phyloP scores from a whole-genome alignment of 257 asterid genomes.

The Solanum bulbocastanum region DNA sequence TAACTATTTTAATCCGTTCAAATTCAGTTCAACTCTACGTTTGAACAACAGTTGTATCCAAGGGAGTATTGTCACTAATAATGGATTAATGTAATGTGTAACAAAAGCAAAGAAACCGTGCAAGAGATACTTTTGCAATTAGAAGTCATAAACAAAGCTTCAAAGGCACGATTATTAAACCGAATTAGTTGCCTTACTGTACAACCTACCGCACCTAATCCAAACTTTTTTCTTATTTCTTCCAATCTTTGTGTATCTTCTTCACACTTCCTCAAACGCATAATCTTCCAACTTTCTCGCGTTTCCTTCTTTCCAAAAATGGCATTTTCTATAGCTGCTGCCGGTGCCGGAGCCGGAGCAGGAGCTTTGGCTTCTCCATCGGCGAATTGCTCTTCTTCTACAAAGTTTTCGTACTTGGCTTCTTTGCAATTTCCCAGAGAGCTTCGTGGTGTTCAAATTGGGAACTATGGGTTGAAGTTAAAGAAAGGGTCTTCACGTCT shows the following conservation, averaged over 20 bases:
- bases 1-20: background rate
- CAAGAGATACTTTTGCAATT: background rate
- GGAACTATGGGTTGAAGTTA: constrained; percentile 19
- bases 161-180: background rate
- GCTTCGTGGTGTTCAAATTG: constrained; percentile 30
- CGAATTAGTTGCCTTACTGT: background rate
- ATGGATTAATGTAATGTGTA: background rate
- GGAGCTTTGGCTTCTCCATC: constrained; percentile 17
- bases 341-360: constrained; percentile 20
- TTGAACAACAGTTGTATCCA: background rate
- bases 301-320: constrained; percentile 6
- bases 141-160: background rate
- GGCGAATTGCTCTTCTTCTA: background rate
- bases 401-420: constrained; percentile 28
- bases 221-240: background rate
- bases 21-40: too few species aligned
- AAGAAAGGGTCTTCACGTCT: constrained; percentile 13
- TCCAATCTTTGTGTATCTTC: background rate
- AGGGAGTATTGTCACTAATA: background rate
- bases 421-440: constrained; percentile 44
- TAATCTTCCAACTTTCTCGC: background rate
- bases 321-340: constrained; percentile 57
- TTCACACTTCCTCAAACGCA: background rate
- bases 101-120: background rate
- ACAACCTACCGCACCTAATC: background rate